phyloP scores from a whole-genome alignment of 768 basidiomycete species.

The Ramaria rubella region DNA sequence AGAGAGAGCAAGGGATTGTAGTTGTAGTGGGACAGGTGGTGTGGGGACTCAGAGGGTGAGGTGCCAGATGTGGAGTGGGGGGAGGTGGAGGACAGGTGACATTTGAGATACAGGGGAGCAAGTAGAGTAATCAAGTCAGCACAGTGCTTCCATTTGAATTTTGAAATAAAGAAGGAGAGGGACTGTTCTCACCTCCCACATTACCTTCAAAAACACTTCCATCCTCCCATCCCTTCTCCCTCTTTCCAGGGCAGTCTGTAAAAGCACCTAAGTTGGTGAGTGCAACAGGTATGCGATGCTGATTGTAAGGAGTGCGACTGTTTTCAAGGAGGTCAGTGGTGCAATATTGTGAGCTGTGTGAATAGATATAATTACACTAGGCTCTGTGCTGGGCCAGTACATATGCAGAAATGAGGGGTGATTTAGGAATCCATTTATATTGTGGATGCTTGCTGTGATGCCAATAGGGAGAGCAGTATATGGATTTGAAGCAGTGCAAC shows the following conservation, averaged over 20 bases:
- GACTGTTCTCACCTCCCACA: conserved; percentile 68
- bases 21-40: conserved; percentile 14
- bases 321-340: conserved; percentile 66
- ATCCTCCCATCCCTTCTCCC: conserved; percentile 56
- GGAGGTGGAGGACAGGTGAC: conserved; percentile 81
- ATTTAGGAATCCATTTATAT: not conserved
- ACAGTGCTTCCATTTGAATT: not conserved
- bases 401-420: not conserved
- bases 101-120: conserved; percentile 57
- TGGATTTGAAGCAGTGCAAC: conserved; percentile 5
- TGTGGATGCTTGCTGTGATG: not conserved
- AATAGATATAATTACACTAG: not conserved
- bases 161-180: not conserved
- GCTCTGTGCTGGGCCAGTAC: too few species aligned
- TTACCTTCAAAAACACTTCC: conserved; percentile 71
- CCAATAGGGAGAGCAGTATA: conserved; percentile 4
- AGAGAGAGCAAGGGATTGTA: conserved; percentile 13
- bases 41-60: conserved; percentile 28
- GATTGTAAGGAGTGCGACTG: conserved; percentile 74
- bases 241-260: conserved; percentile 83
- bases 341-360: conserved; percentile 47
- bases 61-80: conserved; percentile 87
- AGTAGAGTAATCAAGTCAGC: too few species aligned
- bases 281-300: conserved; percentile 74
- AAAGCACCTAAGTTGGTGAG: conserved; percentile 79